phyloP scores from a whole-genome alignment of 2,329 filamentous ascomycete species.

The Fusarium floridanum region DNA sequence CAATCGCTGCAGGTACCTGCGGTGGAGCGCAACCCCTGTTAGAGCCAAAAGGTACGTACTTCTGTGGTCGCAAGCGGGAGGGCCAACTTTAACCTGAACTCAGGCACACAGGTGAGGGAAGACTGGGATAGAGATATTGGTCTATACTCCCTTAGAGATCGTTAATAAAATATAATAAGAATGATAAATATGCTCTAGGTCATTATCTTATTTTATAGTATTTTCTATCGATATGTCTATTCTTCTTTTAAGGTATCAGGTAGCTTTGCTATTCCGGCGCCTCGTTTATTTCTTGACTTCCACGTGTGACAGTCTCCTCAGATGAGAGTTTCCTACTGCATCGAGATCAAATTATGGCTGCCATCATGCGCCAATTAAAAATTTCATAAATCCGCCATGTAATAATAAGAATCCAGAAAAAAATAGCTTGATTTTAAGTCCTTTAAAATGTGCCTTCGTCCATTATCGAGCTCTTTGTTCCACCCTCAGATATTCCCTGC shows the following conservation, averaged over 20 bases:
- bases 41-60: background rate
- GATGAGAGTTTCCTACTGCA: background rate
- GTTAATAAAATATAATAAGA: too few relatives aligned
- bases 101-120: background rate
- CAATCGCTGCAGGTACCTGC: constrained; percentile 44
- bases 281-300: too few relatives aligned
- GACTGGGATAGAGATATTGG: too few relatives aligned
- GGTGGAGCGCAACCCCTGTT: constrained; percentile 12
- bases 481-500: background rate
- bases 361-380: background rate
- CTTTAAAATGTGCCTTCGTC: background rate
- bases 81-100: background rate
- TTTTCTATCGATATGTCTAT: too few relatives aligned
- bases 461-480: background rate
- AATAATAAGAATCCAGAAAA: background rate
- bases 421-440: background rate
- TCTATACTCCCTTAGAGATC: too few relatives aligned
- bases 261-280: too few relatives aligned
- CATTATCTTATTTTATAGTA: too few relatives aligned
- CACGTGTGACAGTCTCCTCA: too few relatives aligned
- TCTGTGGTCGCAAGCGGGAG: background rate
- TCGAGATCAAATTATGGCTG: background rate
- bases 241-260: too few relatives aligned
- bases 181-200: too few relatives aligned
- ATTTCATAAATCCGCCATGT: background rate